Conservation (phyloP, 2,329 filamentous ascomycete genomes). For the Chrysoporthe cubensis region DNA sequence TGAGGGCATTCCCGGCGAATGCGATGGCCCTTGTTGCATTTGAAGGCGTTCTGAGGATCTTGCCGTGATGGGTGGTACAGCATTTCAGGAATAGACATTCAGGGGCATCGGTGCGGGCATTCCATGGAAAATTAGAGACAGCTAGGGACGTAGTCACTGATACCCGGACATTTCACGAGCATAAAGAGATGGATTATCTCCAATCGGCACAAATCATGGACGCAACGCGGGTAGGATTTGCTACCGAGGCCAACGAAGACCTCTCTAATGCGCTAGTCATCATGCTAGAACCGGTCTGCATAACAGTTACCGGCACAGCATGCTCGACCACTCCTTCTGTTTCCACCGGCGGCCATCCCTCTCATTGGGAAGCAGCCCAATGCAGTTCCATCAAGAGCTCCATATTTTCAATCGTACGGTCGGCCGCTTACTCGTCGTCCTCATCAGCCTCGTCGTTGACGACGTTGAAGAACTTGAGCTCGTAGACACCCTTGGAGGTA, state of each 20-base stretch:
- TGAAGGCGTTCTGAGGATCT: constrained; percentile 81
- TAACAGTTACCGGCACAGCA: constrained; percentile 6
- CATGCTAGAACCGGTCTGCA: constrained; percentile 4
- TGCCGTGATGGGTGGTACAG: constrained; percentile 45
- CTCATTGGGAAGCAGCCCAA: constrained; percentile 6
- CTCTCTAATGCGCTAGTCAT: neutral
- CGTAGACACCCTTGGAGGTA: constrained; percentile 97
- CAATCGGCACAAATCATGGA: constrained; percentile 4
- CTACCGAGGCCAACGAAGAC: constrained; percentile 16
- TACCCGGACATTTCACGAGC: constrained; percentile 19
- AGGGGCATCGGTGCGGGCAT: neutral
- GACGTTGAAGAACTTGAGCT: constrained; percentile 99
- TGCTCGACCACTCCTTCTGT: constrained; percentile 7
- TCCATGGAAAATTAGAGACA: neutral
- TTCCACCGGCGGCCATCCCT: constrained; percentile 27
- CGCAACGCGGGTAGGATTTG: constrained; percentile 23
- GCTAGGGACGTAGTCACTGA: constrained; percentile 12
- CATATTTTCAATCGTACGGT: neutral
- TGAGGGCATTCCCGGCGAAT: constrained; percentile 94
- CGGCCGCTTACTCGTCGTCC: constrained; percentile 83
- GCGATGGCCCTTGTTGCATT: constrained; percentile 92
- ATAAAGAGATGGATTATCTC: constrained; percentile 5
- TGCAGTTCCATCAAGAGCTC: neutral
- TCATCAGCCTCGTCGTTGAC: constrained; percentile 98
- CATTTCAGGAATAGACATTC: neutral